phyloP scores from a whole-genome alignment of 805 yeast genomes.

The Candida succiphila region DNA sequence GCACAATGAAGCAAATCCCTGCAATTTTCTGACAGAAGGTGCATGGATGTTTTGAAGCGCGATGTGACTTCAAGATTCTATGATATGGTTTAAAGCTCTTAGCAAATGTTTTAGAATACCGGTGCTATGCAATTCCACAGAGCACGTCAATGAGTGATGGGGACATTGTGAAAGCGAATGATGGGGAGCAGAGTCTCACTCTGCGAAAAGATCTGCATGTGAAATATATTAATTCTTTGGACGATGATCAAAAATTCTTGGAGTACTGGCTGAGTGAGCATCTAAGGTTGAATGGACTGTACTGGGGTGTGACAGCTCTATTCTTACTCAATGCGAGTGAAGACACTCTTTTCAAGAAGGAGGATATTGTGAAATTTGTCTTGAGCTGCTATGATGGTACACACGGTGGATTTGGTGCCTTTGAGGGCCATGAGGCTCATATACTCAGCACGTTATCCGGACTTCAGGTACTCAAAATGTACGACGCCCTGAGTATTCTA shows the following conservation, averaged over 20 bases:
- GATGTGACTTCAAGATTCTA: too few relatives aligned
- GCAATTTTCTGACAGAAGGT: too few relatives aligned
- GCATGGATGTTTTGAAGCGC: too few relatives aligned
- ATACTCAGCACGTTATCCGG: constrained; percentile 79
- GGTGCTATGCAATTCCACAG: too few relatives aligned
- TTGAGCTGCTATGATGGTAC: constrained; percentile 46
- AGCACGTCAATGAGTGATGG: too few relatives aligned
- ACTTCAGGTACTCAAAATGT: constrained; percentile 65
- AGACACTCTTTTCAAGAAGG: constrained; percentile 46
- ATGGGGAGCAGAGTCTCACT: too few relatives aligned
- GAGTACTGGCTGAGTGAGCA: constrained; percentile 91
- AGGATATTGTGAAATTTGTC: constrained; percentile 62
- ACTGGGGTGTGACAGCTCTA: constrained; percentile 89
- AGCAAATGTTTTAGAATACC: too few relatives aligned
- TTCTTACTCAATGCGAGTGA: constrained; percentile 46
- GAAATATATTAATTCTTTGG: constrained; percentile 42
- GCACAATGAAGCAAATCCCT: too few relatives aligned
- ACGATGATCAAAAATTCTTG: constrained; percentile 44
- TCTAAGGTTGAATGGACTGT: constrained; percentile 79
- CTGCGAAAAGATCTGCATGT: constrained; percentile 42
- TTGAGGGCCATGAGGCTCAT: constrained; percentile 85
- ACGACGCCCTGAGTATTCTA: constrained; percentile 43
- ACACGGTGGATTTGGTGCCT: constrained; percentile 82
- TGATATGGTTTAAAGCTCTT: too few relatives aligned
- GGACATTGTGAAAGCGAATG: too few relatives aligned